Base-by-base conservation (phyloP, 495 filamentous ascomycete species). In the Annulohypoxylon maeteangense region DNA sequence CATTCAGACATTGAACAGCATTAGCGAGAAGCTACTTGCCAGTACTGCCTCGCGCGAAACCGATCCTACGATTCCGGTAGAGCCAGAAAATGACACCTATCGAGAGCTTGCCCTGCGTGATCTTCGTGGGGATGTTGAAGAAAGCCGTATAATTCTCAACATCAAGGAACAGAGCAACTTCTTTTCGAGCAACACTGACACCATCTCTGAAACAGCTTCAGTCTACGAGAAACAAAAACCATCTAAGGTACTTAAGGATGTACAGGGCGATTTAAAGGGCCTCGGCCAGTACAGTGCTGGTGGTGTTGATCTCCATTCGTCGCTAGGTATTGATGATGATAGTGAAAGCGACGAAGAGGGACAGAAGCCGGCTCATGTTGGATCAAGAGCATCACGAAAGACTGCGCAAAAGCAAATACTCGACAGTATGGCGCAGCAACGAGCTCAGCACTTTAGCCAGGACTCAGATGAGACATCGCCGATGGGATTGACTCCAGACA, bases 11-110 rank as follows among this genome's bases (percentile, higher is more conserved):
- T 81, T 98, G 51, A 99, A 99, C 77, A 90, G 83, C 58, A 82
- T 97, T 59, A 95, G 91, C 72, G 91, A 93, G 72, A 98, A 95
- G 76, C 90, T 99, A 70, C 90, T 99, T 83, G 91, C 90, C 31
- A 90, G 93, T 62, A 92, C 96, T 16, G 86, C 90, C 4, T 91
- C 93, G 0, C 87, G 90, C 4, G 95, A 97, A 74, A 79, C 84
- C 20, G 88, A 92, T 62, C 84, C 88, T 11, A 67, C 86, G 80
- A 72, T 44, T 20, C 63, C 86, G 1, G 86, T 87, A 60, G 92
- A 89, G 10, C 81, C 91, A 68, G 92, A 96, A 68, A 91, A 93
- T 70, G 89, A 88, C 62, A 89, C 91, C 3, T 94, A 90, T 72
- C 84, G 89, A 67, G 80, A 91, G 71, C 83, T 98, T 44, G 85